Conservation (phyloP, 179 eudicot species). For the Camellia oleifera region DNA sequence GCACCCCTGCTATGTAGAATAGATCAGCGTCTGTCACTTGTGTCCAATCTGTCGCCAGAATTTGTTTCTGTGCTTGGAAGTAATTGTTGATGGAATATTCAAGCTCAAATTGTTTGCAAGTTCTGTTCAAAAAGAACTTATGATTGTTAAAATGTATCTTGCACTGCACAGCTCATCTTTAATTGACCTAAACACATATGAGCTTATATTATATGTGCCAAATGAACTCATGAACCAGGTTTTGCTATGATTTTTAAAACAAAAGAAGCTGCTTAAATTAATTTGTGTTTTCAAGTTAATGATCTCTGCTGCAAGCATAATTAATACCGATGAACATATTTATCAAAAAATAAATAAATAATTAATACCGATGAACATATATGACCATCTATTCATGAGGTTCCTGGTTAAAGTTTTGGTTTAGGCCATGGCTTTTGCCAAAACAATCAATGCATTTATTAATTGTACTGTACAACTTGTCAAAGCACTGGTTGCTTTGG, state of each 20-base stretch:
- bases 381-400: neutral
- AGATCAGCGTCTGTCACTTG: neutral
- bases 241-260: neutral
- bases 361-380: neutral
- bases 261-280: neutral
- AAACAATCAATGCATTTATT: neutral
- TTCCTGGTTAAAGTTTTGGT: neutral
- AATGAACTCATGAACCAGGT: neutral
- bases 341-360: neutral
- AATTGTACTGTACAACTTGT: neutral
- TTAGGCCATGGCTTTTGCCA: neutral
- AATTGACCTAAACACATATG: neutral
- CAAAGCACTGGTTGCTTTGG: neutral
- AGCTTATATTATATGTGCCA: neutral
- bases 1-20: neutral
- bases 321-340: neutral
- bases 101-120: neutral
- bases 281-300: neutral
- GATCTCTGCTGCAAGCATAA: neutral
- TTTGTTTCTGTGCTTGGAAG: constrained; percentile 1
- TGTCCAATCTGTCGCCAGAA: neutral
- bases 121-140: neutral
- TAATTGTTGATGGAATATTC: neutral
- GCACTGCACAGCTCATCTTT: neutral
- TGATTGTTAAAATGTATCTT: neutral